Base-by-base conservation (phyloP, 495 filamentous ascomycete genomes). In the Podospora pseudopauciseta region DNA sequence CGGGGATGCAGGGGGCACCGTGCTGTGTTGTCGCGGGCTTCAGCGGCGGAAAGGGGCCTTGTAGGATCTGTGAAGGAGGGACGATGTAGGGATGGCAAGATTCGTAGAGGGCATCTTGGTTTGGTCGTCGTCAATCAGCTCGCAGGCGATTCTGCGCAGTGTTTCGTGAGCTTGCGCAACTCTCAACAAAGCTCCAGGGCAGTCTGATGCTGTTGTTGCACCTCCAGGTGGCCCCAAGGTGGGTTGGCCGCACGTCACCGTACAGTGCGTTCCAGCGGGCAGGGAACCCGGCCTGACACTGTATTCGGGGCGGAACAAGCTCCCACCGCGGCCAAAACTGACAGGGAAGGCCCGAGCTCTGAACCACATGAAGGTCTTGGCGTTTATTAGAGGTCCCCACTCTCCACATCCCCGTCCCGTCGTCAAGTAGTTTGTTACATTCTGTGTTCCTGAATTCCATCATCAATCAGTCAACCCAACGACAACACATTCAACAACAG, bases 171-270 rank as follows among this genome's bases (percentile, higher is more conserved):
- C 59, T 49, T 49, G 39, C 39, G 39, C 39, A 49, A 49, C 39
- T 49, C 39, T 49, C 39, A 49, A 49, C 39, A 49, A 49, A 49
- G 39, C 13, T 49, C 11, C 39, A 23, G 23, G 23, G 23, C 23
- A 49, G 9, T 49, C 39, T 49, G 39, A 49, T 49, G 39, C 39
- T 49, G 39, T 49, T 13, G 39, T 49, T 49, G 39, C 39, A 49
- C 39, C 39, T 49, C 39, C 39, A 11, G 39, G 39, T 49, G 6
- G 64, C 64, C 64, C 49, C 54, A 49, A 57, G 18, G 16, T 26
- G 44, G 30, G 18, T 54, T 2, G 54, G 56, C 66, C 63, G 70
- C 70, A 71, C 67, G 70, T 71, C 70, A 68, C 70, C 23, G 23
- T 53, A 71, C 69, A 71, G 69, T 71, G 32, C 3, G 5, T 11